A percentile compares a stretch with the other conserved stretches of the same genome.
phyloP scores from a whole-genome alignment of 495 filamentous ascomycete genomes.

The Aspergillus taichungensis region DNA sequence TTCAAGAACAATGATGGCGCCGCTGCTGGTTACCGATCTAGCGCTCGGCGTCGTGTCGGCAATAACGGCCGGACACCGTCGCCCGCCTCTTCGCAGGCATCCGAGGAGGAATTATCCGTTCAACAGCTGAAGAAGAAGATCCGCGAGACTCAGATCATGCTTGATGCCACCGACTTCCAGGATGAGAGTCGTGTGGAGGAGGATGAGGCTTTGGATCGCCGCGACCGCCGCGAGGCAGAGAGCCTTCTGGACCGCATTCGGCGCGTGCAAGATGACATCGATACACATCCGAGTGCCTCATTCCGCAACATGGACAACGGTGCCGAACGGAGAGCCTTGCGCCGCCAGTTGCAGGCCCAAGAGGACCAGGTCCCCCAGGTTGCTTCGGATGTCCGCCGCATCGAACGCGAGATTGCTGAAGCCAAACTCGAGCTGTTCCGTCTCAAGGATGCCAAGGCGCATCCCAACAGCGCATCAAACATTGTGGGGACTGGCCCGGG shows the following conservation, averaged over 20 bases:
- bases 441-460: conserved; percentile 82
- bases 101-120: conserved; percentile 72
- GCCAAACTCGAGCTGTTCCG: conserved; percentile 91
- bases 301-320: conserved; percentile 68
- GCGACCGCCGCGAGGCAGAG: conserved; percentile 85
- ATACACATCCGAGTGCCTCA: conserved; percentile 74
- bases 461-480: conserved; percentile 71
- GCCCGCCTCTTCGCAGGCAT: conserved; percentile 63
- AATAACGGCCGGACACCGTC: conserved; percentile 69
- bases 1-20: conserved; percentile 95
- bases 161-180: conserved; percentile 97
- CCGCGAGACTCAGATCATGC: conserved; percentile 84
- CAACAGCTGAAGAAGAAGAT: conserved; percentile 91
- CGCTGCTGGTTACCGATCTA: conserved; percentile 79
- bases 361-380: conserved; percentile 87
- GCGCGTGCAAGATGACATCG: conserved; percentile 94
- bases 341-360: conserved; percentile 77
- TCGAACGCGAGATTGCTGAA: conserved; percentile 88
- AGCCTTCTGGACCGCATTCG: conserved; percentile 89
- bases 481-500: conserved; percentile 93
- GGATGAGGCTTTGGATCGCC: conserved; percentile 83
- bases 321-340: conserved; percentile 75
- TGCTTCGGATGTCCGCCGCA: conserved; percentile 81
- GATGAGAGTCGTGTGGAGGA: conserved; percentile 86
- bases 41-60: conserved; percentile 75